A percentile compares a stretch with the other conserved stretches of the same genome.
Evolutionary conservation across 495 filamentous ascomycete species (phyloP).

Genomic region (Lasiosphaeriaceae sp.): DNA sequence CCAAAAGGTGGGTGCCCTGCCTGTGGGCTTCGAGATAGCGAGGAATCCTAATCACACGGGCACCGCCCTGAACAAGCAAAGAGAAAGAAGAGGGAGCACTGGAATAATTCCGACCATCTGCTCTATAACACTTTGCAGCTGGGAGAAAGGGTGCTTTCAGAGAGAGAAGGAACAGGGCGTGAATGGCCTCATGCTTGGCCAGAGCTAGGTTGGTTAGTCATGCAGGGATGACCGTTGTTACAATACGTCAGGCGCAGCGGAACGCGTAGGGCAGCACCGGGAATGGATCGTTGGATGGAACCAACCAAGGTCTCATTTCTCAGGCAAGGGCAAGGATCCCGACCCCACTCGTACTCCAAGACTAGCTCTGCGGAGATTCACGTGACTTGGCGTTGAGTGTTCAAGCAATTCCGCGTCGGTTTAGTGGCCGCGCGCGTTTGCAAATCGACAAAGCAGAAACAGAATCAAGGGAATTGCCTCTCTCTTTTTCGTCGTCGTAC

Average conservation of each 20-base stretch:
- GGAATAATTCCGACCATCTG: too few relatives aligned
- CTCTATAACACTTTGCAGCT: background rate
- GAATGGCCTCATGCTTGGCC: background rate
- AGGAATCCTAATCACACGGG: too few relatives aligned
- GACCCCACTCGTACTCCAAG: background rate
- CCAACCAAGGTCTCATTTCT: too few relatives aligned
- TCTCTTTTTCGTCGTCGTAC: too few relatives aligned
- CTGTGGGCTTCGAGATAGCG: too few relatives aligned
- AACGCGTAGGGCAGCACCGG: background rate
- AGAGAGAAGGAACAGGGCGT: background rate
- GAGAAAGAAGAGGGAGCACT: too few relatives aligned
- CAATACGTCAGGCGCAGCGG: background rate
- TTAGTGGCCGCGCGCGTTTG: background rate
- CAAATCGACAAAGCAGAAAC: too few relatives aligned
- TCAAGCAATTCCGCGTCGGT: background rate
- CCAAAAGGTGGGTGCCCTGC: background rate
- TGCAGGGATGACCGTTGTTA: background rate
- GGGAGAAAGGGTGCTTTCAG: background rate
- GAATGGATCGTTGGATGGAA: background rate
- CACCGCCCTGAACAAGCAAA: too few relatives aligned
- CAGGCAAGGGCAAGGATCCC: background rate
- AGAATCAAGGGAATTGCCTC: too few relatives aligned
- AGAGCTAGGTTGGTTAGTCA: background rate
- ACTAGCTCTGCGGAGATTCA: background rate
- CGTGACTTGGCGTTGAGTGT: conserved; percentile 8